Conservation (phyloP, 345 rosid species). For the Citrus unshiu region DNA sequence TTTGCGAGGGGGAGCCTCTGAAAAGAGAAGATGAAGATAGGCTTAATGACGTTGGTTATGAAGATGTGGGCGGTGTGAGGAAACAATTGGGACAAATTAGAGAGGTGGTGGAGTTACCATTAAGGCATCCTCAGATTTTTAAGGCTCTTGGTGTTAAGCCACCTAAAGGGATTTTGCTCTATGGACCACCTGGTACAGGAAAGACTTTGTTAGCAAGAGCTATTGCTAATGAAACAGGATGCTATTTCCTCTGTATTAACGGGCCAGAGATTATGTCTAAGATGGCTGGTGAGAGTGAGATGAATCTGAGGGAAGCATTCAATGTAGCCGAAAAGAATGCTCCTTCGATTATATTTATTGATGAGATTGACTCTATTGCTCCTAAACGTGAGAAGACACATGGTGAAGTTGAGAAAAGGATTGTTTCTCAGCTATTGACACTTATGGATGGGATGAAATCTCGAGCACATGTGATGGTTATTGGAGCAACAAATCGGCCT, state of each 20-base stretch:
- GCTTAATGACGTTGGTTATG: conserved; percentile 6
- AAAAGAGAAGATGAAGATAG: conserved; percentile 8
- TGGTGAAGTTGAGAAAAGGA: conserved; percentile 41
- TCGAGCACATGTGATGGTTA: conserved; percentile 34
- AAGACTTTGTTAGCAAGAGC: conserved; percentile 39
- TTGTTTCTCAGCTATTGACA: conserved; percentile 30
- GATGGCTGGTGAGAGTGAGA: conserved; percentile 42
- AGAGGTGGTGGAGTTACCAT: conserved; percentile 11
- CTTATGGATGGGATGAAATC: conserved; percentile 21
- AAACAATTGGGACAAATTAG: conserved; percentile 4
- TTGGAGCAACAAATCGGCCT: conserved; percentile 42
- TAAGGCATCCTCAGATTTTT: conserved; percentile 9
- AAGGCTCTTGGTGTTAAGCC: conserved; percentile 3
- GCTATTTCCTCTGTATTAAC: conserved; percentile 36
- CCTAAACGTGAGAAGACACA: conserved; percentile 31
- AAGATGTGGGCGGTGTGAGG: conserved; percentile 12
- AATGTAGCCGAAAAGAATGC: conserved; percentile 32
- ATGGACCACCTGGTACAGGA: conserved; percentile 18
- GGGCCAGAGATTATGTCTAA: conserved; percentile 41
- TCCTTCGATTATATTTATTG: too few species aligned
- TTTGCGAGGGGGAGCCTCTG: conserved; percentile 3
- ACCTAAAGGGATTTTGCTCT: conserved; percentile 35
- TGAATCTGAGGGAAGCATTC: conserved; percentile 36
- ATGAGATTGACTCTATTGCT: too few species aligned
- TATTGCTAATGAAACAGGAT: conserved; percentile 40